Evolutionary conservation across 176 grass and related monocot genomes (phyloP).

Genomic region (Carex pumila): DNA sequence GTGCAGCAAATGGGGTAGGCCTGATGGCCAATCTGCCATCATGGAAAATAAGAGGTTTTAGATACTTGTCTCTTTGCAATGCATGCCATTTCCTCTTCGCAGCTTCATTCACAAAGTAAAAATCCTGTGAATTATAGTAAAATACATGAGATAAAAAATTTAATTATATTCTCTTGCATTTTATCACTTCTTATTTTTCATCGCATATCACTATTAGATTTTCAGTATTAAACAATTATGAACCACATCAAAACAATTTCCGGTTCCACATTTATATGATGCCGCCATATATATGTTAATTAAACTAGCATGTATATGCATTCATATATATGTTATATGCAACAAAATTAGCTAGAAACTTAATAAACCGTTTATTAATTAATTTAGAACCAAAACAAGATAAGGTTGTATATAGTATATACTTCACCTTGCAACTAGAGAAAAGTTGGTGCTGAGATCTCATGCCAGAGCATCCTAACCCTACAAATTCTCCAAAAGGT

Average conservation of each 20-base stretch:
- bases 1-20: slow-evolving; percentile 46
- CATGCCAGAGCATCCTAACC: slow-evolving; percentile 48
- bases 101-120: slow-evolving; percentile 39
- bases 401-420: not conserved
- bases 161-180: not conserved
- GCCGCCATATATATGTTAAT: not conserved
- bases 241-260: not conserved
- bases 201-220: not conserved
- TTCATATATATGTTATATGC: not conserved
- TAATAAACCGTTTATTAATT: not conserved
- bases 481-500: slow-evolving; percentile 20
- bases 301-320: too few species aligned
- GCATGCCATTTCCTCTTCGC: slow-evolving; percentile 58
- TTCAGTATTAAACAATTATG: not conserved
- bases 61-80: slow-evolving; percentile 45
- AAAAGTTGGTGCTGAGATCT: slow-evolving; percentile 32
- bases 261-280: not conserved
- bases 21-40: slow-evolving; percentile 76
- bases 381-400: not conserved
- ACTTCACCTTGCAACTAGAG: slow-evolving; percentile 53
- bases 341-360: not conserved
- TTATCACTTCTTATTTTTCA: not conserved
- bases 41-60: slow-evolving; percentile 68
- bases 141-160: not conserved
- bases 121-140: slow-evolving; percentile 35